Evolutionary conservation across 2,329 filamentous ascomycete species (phyloP).

Genomic region (Cladosporium sp.): DNA sequence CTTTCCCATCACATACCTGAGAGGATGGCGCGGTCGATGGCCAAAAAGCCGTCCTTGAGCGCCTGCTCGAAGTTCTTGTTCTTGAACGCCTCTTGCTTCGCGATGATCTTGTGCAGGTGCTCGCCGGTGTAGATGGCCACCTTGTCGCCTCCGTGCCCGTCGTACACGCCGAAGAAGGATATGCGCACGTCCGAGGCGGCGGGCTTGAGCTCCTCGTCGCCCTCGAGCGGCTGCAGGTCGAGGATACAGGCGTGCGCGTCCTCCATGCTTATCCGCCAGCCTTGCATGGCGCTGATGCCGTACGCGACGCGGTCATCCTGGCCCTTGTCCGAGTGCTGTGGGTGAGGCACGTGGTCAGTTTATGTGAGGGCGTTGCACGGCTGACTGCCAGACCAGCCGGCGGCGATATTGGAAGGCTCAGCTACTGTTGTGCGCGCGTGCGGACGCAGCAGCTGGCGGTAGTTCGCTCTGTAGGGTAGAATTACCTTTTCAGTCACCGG

Average conservation of each 20-base stretch:
- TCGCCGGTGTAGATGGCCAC: constrained; percentile 91
- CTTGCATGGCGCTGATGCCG: constrained; percentile 98
- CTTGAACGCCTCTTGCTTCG: constrained; percentile 93
- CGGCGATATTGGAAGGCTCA: constrained; percentile 13
- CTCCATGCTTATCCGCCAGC: constrained; percentile 99
- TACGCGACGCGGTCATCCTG: constrained; percentile 91
- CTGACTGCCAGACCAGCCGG: background rate
- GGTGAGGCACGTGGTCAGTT: constrained; percentile 11
- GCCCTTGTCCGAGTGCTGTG: constrained; percentile 80
- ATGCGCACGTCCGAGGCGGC: constrained; percentile 70
- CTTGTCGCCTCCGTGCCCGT: constrained; percentile 95
- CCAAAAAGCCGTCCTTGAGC: constrained; percentile 94
- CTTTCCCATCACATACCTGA: constrained; percentile 65
- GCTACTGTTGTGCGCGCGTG: constrained; percentile 1
- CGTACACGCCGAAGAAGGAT: constrained; percentile 97
- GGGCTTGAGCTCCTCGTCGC: constrained; percentile 53
- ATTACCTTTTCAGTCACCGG: constrained; percentile 98
- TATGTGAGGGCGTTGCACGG: constrained; percentile 5
- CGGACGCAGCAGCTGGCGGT: constrained; percentile 4
- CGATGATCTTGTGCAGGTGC: constrained; percentile 88
- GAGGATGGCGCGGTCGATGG: constrained; percentile 91
- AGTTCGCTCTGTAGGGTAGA: background rate
- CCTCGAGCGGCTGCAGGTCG: constrained; percentile 70
- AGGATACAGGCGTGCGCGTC: constrained; percentile 89
- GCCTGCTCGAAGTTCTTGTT: constrained; percentile 90